A percentile compares a stretch with the other conserved stretches of the same genome.
Evolutionary conservation across 2,329 filamentous ascomycete species (phyloP).

Genomic region (Colletotrichum tanaceti): DNA sequence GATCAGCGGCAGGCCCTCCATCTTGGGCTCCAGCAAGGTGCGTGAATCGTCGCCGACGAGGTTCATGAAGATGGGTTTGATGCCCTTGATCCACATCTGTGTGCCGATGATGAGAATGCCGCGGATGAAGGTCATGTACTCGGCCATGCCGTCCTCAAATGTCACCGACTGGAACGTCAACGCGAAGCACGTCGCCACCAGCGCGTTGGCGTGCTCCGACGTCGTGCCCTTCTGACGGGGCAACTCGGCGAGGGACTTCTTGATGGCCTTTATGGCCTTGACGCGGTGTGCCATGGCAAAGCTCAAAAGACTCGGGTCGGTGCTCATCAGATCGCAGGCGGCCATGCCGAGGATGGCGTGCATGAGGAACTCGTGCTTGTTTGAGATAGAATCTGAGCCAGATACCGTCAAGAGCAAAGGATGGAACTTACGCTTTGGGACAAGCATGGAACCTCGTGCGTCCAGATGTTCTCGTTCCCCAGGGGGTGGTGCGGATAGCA

Average conservation of each 20-base stretch:
- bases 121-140: conserved; percentile 70
- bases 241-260: conserved; percentile 61
- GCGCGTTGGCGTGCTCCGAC: conserved; percentile 67
- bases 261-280: conserved; percentile 72
- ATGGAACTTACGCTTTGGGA: conserved; percentile 68
- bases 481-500: conserved; percentile 74
- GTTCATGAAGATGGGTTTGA: conserved; percentile 63
- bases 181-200: conserved; percentile 69
- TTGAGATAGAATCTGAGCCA: neutral
- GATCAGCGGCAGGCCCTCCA: conserved; percentile 60
- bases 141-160: conserved; percentile 68
- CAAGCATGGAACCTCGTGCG: conserved; percentile 73
- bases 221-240: conserved; percentile 53
- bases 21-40: conserved; percentile 56
- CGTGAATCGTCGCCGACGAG: conserved; percentile 56
- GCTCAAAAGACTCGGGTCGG: conserved; percentile 63
- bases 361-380: conserved; percentile 74
- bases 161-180: conserved; percentile 69
- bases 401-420: neutral
- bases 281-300: conserved; percentile 73
- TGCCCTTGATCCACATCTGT: conserved; percentile 63
- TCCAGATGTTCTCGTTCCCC: conserved; percentile 74
- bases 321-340: conserved; percentile 71
- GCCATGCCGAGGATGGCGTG: conserved; percentile 76
- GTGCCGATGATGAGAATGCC: conserved; percentile 66